Percentiles rank a stretch among this genome's conserved stretches.
These are phyloP conservation scores for Acer saccharum DNA, from an alignment of 345 rosid genomes.

Conservation along the genomic window DNA sequence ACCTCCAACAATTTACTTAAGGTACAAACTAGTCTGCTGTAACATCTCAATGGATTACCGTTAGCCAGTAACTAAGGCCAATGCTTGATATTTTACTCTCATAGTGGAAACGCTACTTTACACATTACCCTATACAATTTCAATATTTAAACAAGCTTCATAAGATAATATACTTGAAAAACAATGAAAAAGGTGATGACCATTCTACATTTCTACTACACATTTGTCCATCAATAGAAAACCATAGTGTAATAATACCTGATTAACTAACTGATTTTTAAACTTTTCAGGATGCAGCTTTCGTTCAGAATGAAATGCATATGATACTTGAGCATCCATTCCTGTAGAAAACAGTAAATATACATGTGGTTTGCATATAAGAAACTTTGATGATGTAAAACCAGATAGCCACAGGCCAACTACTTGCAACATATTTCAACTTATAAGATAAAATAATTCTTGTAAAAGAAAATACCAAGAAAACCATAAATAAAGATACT, in stretches of 20 bases:
- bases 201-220: background rate
- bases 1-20: background rate
- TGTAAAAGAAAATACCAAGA: background rate
- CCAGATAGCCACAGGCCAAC: background rate
- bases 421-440: background rate
- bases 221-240: background rate
- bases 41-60: background rate
- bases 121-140: background rate
- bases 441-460: background rate
- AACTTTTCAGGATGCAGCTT: conserved; percentile 88
- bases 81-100: conserved; percentile 7
- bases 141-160: background rate
- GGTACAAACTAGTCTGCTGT: background rate
- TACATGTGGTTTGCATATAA: background rate
- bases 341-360: conserved; percentile 44
- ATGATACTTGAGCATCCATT: conserved; percentile 96
- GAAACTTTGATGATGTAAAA: background rate
- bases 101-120: background rate
- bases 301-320: conserved; percentile 84
- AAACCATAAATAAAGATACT: conserved; percentile 1
- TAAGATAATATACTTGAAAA: background rate
- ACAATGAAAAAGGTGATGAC: background rate
- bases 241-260: conserved; percentile 50
- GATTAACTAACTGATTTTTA: conserved; percentile 87
- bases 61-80: background rate